Conservation (phyloP, 345 rosid species). For the Syzygium jambos region DNA sequence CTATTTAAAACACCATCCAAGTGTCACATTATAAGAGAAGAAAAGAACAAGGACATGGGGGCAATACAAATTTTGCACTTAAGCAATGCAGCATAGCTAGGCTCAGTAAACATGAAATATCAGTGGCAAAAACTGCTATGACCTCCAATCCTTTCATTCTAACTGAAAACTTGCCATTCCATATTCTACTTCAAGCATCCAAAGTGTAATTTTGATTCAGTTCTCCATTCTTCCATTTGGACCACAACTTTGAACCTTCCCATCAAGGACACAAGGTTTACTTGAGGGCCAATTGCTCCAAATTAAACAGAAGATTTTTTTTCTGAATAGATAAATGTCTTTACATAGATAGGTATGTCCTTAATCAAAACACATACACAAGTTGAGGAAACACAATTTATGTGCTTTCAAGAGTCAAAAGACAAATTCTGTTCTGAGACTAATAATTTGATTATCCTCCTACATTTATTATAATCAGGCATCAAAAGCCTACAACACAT, state of each 20-base stretch:
- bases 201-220: neutral
- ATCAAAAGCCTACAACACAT: neutral
- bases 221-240: neutral
- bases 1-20: neutral
- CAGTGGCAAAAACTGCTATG: neutral
- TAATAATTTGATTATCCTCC: neutral
- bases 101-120: neutral
- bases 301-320: neutral
- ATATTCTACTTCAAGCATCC: neutral
- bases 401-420: neutral
- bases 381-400: neutral
- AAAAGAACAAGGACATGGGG: neutral
- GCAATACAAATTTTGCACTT: neutral
- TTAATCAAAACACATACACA: neutral
- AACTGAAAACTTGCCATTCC: neutral
- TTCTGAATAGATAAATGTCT: neutral
- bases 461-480: neutral
- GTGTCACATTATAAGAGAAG: neutral
- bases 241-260: neutral
- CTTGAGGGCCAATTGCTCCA: neutral
- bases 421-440: neutral
- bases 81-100: neutral
- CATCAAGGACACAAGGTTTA: neutral
- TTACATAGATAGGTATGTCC: neutral
- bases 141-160: neutral